These are phyloP conservation scores for Andrographis paniculata DNA, from an alignment of 305 asterid species.

Conservation along the genomic window DNA sequence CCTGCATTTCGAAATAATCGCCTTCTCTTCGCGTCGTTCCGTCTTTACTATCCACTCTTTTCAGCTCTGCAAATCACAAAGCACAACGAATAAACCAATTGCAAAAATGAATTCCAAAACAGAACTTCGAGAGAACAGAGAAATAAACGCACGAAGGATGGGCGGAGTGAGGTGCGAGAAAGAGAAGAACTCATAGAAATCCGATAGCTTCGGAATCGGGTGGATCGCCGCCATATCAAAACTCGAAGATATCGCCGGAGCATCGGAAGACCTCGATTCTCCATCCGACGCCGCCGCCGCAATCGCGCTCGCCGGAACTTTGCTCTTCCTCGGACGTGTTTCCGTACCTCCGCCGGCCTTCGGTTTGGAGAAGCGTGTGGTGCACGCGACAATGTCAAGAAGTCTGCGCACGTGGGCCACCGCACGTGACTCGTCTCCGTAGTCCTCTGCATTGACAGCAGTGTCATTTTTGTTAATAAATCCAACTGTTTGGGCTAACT, in stretches of 20 bases:
- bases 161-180: conserved; percentile 85
- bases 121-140: neutral
- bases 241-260: conserved; percentile 45
- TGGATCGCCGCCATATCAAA: conserved; percentile 97
- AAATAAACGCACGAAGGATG: conserved; percentile 51
- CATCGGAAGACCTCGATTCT: conserved; percentile 34
- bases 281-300: conserved; percentile 44
- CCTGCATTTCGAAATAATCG: conserved; percentile 89
- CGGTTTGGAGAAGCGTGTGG: conserved; percentile 86
- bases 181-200: conserved; percentile 93
- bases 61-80: conserved; percentile 48
- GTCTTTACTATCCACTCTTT: conserved; percentile 40
- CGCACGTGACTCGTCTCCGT: conserved; percentile 66
- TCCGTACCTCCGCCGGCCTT: conserved; percentile 43
- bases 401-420: conserved; percentile 85
- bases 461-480: conserved; percentile 42
- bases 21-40: conserved; percentile 58
- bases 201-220: conserved; percentile 96
- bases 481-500: conserved; percentile 3
- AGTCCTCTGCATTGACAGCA: conserved; percentile 59
- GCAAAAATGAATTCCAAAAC: neutral
- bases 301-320: conserved; percentile 33
- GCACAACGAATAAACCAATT: conserved; percentile 2
- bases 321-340: conserved; percentile 45
- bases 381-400: conserved; percentile 93